Evolutionary conservation across 495 filamentous ascomycete genomes (phyloP).

Genomic region (Annulohypoxylon stygium): DNA sequence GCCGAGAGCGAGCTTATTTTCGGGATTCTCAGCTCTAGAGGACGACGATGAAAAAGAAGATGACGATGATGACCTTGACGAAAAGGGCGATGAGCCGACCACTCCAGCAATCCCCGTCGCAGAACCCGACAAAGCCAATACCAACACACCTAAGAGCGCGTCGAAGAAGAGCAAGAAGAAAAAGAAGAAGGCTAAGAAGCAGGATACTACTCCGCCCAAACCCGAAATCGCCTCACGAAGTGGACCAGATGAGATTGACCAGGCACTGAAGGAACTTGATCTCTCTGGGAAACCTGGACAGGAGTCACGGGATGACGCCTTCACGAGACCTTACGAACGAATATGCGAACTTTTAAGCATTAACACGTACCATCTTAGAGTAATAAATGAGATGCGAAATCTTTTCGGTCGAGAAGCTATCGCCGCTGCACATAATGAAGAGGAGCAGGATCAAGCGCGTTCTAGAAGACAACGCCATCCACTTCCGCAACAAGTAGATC

Average conservation of each 20-base stretch:
- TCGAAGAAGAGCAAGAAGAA: slow-evolving; percentile 73
- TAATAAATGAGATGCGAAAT: slow-evolving; percentile 91
- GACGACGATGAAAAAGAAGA: slow-evolving; percentile 57
- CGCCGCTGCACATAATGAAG: slow-evolving; percentile 69
- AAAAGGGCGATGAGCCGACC: slow-evolving; percentile 59
- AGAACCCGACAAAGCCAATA: slow-evolving; percentile 61
- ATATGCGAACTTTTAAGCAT: slow-evolving; percentile 75
- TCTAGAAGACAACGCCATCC: slow-evolving; percentile 61
- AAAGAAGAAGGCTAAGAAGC: slow-evolving; percentile 65
- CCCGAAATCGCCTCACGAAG: slow-evolving; percentile 47
- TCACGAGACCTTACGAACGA: slow-evolving; percentile 50
- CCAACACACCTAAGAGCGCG: slow-evolving; percentile 58
- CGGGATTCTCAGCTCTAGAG: slow-evolving; percentile 63
- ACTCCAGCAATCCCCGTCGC: slow-evolving; percentile 47
- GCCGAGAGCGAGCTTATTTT: slow-evolving; percentile 60
- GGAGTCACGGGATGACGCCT: slow-evolving; percentile 22
- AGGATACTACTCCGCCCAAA: slow-evolving; percentile 23
- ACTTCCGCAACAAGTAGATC: slow-evolving; percentile 68
- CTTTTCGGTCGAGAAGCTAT: slow-evolving; percentile 88
- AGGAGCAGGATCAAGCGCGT: slow-evolving; percentile 62
- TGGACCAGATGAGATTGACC: slow-evolving; percentile 84
- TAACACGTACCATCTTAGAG: slow-evolving; percentile 84
- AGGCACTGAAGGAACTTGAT: slow-evolving; percentile 75
- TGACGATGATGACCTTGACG: slow-evolving; percentile 62
- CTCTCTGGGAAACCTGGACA: slow-evolving; percentile 45